Conservation (phyloP, 179 eudicot species). For the Amaranthus tricolor region DNA sequence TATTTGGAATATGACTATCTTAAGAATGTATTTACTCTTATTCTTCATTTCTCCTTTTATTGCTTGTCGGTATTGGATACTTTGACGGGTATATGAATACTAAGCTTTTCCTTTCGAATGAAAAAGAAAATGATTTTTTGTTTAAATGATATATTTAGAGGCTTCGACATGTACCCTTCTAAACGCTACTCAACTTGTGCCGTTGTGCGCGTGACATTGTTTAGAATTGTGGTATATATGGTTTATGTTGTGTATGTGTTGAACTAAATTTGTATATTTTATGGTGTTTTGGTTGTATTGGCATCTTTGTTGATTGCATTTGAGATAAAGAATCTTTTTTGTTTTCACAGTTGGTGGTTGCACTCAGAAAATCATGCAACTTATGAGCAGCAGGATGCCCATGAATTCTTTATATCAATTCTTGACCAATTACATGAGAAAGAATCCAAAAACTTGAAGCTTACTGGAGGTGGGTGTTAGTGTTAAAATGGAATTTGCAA, state of each 20-base stretch:
- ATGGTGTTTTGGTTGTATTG: conserved; percentile 2
- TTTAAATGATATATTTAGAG: no score
- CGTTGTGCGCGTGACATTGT: no score
- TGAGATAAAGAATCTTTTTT: conserved; percentile 10
- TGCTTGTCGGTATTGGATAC: no score
- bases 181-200: no score
- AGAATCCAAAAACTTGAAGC: conserved; percentile 40
- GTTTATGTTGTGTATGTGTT: conserved; percentile 2
- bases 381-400: conserved; percentile 69
- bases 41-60: no score
- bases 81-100: no score
- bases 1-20: background rate
- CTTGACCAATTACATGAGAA: conserved; percentile 59
- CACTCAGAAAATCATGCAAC: conserved; percentile 53
- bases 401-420: conserved; percentile 57
- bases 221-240: background rate
- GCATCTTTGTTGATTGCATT: conserved; percentile 14
- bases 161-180: no score
- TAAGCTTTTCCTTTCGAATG: no score
- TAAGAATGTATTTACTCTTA: background rate
- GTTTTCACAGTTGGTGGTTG: conserved; percentile 55
- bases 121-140: no score
- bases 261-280: conserved; percentile 5
- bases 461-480: conserved; percentile 42
- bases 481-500: background rate